Percentiles rank a stretch among this genome's conserved stretches.
Conservation (phyloP, 2,329 filamentous ascomycete genomes). For the Fusarium gaditjirri region DNA sequence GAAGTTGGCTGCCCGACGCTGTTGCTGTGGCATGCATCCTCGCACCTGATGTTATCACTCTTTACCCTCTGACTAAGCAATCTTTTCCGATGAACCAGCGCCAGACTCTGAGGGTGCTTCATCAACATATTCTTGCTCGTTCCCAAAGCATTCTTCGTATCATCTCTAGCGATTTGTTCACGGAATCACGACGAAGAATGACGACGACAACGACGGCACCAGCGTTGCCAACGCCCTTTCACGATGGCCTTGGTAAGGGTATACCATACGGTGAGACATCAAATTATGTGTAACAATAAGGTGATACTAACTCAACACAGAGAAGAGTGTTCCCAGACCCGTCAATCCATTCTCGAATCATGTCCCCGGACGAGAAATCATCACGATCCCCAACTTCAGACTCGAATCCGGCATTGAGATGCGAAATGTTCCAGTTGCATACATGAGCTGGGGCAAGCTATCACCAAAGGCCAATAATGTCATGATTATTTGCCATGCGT, state of each 20-base stretch:
- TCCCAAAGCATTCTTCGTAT: background rate
- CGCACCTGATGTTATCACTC: background rate
- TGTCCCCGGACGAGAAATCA: background rate
- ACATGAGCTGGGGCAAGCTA: background rate
- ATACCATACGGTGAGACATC: background rate
- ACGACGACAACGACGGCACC: background rate
- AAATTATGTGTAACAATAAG: rapidly evolving
- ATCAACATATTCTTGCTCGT: background rate
- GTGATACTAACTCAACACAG: background rate
- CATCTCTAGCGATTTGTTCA: background rate
- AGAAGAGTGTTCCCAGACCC: background rate
- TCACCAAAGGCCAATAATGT: background rate
- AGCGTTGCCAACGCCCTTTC: background rate
- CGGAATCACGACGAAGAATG: background rate
- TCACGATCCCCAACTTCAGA: background rate
- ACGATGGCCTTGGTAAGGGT: background rate
- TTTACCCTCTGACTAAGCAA: background rate
- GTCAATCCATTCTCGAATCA: background rate
- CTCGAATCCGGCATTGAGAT: background rate
- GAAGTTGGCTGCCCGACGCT: no score
- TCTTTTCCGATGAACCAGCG: background rate
- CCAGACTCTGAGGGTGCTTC: background rate
- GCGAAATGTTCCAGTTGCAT: background rate
- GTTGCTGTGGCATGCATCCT: background rate
- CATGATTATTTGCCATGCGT: background rate